Conservation (phyloP, 2,329 filamentous ascomycete species). For the Chaetomium sp. region DNA sequence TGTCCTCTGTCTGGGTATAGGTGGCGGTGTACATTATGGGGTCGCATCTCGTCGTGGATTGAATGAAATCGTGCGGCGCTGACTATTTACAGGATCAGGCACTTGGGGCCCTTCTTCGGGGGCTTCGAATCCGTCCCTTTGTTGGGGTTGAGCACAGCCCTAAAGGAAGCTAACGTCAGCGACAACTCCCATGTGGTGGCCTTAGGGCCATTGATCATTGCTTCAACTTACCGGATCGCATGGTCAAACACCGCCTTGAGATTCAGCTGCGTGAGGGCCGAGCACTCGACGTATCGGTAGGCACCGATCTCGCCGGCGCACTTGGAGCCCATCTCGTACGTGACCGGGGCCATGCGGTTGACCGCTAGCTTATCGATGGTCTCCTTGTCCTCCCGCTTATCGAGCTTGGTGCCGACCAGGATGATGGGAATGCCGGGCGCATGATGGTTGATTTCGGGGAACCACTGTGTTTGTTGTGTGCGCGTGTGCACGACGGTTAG, state of each 20-base stretch:
- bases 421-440: constrained; percentile 94
- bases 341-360: constrained; percentile 96
- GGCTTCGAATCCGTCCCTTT: constrained; percentile 30
- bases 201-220: background rate
- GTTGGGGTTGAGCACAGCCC: constrained; percentile 66
- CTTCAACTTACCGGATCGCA: constrained; percentile 76
- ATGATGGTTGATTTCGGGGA: constrained; percentile 94
- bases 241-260: constrained; percentile 98
- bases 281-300: constrained; percentile 97
- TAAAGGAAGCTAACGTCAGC: constrained; percentile 28
- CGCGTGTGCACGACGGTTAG: constrained; percentile 1
- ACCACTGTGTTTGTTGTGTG: constrained; percentile 60
- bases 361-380: constrained; percentile 76
- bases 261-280: constrained; percentile 91
- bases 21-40: constrained; percentile 19
- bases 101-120: constrained; percentile 55
- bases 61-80: background rate
- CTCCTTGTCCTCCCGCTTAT: constrained; percentile 80
- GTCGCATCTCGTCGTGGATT: constrained; percentile 13
- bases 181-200: no score
- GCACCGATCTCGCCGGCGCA: constrained; percentile 92
- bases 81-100: constrained; percentile 55
- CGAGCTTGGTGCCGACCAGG: constrained; percentile 92
- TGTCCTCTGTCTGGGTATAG: constrained; percentile 9
- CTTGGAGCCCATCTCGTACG: constrained; percentile 82